phyloP scores from a whole-genome alignment of 129 eudicot genomes.

The Flaveria ramosissima region DNA sequence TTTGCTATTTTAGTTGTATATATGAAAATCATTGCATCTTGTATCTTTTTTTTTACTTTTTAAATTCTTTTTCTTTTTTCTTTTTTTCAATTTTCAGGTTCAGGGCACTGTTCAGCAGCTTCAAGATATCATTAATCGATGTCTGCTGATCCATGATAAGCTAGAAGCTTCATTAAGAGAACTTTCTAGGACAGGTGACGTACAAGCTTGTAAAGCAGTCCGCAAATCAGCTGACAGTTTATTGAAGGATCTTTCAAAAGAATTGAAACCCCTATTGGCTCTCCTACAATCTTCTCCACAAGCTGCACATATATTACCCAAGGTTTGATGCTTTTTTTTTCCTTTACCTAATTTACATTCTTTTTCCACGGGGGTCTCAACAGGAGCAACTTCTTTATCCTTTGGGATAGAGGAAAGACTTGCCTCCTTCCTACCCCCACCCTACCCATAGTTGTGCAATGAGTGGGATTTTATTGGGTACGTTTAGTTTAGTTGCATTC shows the following conservation, averaged over 20 bases:
- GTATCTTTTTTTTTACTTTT: background rate
- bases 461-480: too few species aligned
- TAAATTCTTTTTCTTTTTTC: background rate
- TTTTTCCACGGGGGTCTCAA: too few species aligned
- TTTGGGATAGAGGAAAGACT: too few species aligned
- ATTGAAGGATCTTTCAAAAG: constrained; percentile 85
- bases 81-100: constrained; percentile 48
- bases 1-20: background rate
- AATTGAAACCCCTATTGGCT: constrained; percentile 70
- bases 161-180: constrained; percentile 85
- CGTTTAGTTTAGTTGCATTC: background rate
- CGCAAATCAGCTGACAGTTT: constrained; percentile 82
- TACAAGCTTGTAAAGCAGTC: constrained; percentile 82
- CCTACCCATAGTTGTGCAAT: too few species aligned
- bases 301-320: constrained; percentile 65
- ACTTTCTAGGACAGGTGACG: constrained; percentile 91
- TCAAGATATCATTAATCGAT: constrained; percentile 54
- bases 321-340: constrained; percentile 46
- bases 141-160: constrained; percentile 68
- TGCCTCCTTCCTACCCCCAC: too few species aligned
- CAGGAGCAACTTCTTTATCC: too few species aligned
- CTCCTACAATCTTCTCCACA: constrained; percentile 80
- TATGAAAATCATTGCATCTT: background rate
- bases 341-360: background rate
- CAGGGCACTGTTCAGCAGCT: constrained; percentile 75